These are phyloP conservation scores for Nicotiana undulata DNA, from an alignment of 257 asterid genomes.

Conservation along the genomic window DNA sequence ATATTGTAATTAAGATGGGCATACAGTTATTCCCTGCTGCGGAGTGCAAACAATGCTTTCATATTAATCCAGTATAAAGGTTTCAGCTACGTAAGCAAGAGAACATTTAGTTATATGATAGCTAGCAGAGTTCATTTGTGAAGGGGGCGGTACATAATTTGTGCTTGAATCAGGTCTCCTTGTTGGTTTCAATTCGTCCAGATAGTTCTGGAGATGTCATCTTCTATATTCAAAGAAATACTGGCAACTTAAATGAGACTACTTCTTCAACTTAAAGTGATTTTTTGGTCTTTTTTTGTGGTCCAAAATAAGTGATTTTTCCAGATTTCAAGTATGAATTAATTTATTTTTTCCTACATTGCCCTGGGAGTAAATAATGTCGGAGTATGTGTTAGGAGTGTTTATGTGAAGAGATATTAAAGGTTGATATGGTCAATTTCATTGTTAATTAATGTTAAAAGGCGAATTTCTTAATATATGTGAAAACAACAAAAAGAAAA, in stretches of 20 bases:
- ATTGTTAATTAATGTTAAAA: no score
- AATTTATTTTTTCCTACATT: no score
- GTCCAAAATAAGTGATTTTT: no score
- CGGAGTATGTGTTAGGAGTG: no score
- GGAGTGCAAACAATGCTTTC: neutral
- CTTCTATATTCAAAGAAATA: neutral
- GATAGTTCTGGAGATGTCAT: neutral
- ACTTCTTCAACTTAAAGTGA: neutral
- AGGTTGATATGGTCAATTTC: no score
- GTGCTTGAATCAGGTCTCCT: neutral
- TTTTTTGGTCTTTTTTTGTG: no score
- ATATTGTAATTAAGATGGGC: neutral
- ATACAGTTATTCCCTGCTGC: neutral
- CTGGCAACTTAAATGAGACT: neutral
- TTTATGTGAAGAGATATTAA: no score
- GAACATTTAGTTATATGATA: neutral
- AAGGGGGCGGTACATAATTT: neutral
- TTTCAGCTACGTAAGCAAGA: neutral
- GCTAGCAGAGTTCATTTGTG: neutral
- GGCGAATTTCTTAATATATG: no score
- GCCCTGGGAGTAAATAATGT: no score
- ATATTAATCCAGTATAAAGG: neutral
- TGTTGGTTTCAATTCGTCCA: neutral
- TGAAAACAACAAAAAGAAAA: no score
- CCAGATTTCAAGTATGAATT: no score